Evolutionary conservation across 2,329 filamentous ascomycete genomes (phyloP), one percentile per base, ranked within the genome.

Genomic region (Colletotrichum eremochloae): DNA sequence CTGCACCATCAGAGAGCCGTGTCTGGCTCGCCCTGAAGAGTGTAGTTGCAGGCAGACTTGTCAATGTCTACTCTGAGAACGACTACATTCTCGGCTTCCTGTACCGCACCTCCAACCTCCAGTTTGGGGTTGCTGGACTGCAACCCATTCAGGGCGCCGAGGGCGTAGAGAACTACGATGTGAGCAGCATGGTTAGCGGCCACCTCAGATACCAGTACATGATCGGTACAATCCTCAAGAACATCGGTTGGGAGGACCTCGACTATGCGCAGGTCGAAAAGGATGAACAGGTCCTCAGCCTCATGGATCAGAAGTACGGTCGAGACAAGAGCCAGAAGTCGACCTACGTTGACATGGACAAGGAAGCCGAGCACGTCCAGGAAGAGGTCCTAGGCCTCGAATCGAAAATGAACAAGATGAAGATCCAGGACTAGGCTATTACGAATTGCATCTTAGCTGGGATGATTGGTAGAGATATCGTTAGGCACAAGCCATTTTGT

Each of bases 41-140:
- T 71, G 93, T 96, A 2, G 94, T 97, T 5, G 88, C 90, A 52
- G 95, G 95, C 0, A 90, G 95, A 31, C 86, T 98, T n/a, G 88
- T 98, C 78, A 98, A 98, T 76, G 94, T 96, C 4, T 98, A 92
- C 80, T 97, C 94, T 0, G 91, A 92, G 63, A 93, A 94, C 58
- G 96, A 98, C 80, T 95, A 94, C 75, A 91, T 98, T 33, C 90
- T 98, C 2, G 95, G 91, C 0, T 97, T 98, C 79, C 85, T 98
- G 50, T 97, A 96, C 80, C 91, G 96, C 63, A 94, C 91, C 3
- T 94, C 93, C 66, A 94, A 92, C 76, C 89, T 96, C 62, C 92
- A 96, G 75, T 92, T 93, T 73, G 95, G 96, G 2, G 88, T 98
- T 44, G 95, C 95, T 0, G 96, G 96, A 0, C 83, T 98, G 24